Evolutionary conservation across 805 yeast genomes (phyloP).

Genomic region (Spathaspora boniae): DNA sequence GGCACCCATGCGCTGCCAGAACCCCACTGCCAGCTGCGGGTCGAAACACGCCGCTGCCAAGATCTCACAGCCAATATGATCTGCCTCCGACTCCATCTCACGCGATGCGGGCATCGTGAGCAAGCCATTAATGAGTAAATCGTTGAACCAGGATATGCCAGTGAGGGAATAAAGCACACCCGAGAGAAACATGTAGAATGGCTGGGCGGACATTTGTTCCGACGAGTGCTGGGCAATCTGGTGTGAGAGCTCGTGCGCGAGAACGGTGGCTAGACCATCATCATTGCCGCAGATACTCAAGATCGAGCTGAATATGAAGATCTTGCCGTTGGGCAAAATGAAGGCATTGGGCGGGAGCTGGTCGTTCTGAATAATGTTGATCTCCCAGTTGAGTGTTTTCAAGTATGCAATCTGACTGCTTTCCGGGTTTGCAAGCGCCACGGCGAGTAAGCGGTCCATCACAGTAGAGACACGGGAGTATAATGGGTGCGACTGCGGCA

Average conservation of each 20-base stretch:
- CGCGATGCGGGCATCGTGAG: conserved; percentile 83
- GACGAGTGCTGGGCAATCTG: conserved; percentile 89
- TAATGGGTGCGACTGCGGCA: conserved; percentile 64
- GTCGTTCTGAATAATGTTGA: conserved; percentile 64
- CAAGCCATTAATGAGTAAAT: conserved; percentile 50
- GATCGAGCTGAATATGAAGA: conserved; percentile 80
- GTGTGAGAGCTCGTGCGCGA: conserved; percentile 92
- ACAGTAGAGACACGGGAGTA: conserved; percentile 54
- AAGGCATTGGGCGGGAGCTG: conserved; percentile 91
- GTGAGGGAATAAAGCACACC: conserved; percentile 55
- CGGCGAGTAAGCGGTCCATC: conserved; percentile 61
- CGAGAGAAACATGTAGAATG: conserved; percentile 58
- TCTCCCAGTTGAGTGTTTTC: conserved; percentile 61
- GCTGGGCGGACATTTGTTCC: conserved; percentile 76
- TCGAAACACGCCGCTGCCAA: conserved; percentile 89
- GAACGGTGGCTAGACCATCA: conserved; percentile 92
- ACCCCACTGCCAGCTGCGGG: conserved; percentile 65
- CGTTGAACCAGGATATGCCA: conserved; percentile 53
- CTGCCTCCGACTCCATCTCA: conserved; percentile 95
- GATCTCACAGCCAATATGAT: conserved; percentile 85
- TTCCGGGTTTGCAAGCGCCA: conserved; percentile 41
- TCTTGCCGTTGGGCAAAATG: conserved; percentile 94
- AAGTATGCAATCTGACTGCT: conserved; percentile 27
- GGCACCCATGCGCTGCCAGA: conserved; percentile 80
- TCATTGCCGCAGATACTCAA: conserved; percentile 75